Percentiles rank a stretch among this genome's conserved stretches.
phyloP scores from a whole-genome alignment of 2,329 filamentous ascomycete genomes.

The Colletotrichum sp. region DNA sequence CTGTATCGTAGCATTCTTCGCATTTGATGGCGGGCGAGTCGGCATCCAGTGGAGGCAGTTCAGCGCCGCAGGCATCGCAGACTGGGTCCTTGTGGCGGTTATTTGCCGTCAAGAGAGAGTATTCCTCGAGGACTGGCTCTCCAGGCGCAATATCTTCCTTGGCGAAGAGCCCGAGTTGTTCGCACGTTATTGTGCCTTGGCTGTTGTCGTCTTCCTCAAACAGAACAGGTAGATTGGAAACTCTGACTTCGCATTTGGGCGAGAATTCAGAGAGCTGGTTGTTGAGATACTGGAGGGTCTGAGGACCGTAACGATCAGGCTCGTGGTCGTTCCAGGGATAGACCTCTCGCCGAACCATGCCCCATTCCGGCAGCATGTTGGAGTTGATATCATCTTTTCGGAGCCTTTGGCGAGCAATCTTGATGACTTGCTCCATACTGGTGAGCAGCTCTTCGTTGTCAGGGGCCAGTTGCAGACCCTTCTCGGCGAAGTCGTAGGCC shows the following conservation, averaged over 20 bases:
- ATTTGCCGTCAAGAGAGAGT: constrained; percentile 86
- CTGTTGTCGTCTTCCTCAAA: constrained; percentile 58
- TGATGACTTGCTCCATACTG: constrained; percentile 58
- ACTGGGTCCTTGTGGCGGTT: constrained; percentile 85
- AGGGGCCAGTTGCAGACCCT: constrained; percentile 62
- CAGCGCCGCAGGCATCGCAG: constrained; percentile 86
- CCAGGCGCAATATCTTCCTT: constrained; percentile 79
- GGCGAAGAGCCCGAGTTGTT: constrained; percentile 90
- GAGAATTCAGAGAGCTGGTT: constrained; percentile 70
- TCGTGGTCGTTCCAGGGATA: constrained; percentile 74
- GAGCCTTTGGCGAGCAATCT: constrained; percentile 54
- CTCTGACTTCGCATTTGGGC: constrained; percentile 81
- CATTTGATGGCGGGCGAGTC: constrained; percentile 58
- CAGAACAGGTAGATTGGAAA: constrained; percentile 77
- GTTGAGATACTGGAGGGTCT: constrained; percentile 77
- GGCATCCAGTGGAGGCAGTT: constrained; percentile 65
- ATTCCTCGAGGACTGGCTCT: constrained; percentile 80
- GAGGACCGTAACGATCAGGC: constrained; percentile 72
- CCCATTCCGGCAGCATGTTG: constrained; percentile 69
- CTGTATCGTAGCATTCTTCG: constrained; percentile 66
- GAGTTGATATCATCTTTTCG: constrained; percentile 51
- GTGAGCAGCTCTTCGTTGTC: constrained; percentile 60
- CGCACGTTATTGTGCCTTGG: constrained; percentile 60
- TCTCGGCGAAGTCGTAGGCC: constrained; percentile 68
- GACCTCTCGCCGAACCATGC: constrained; percentile 72